Evolutionary conservation across 768 basidiomycete genomes (phyloP).

Genomic region (Leccinellum luteum): DNA sequence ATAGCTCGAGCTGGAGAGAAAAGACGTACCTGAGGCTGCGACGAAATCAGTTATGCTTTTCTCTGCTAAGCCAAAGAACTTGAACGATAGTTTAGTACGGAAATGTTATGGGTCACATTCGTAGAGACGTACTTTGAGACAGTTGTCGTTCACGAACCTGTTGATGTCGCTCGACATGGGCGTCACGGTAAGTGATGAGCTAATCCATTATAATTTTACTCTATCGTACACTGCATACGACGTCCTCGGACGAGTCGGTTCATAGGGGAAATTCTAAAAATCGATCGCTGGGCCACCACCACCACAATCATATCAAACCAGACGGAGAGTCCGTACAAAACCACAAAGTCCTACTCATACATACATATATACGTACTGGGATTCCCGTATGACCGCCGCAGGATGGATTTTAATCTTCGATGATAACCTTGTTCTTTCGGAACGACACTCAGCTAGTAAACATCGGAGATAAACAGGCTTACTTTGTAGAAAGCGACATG

Average conservation of each 20-base stretch:
- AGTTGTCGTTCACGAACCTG: constrained; percentile 77
- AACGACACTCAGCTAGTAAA: not conserved
- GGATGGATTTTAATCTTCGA: constrained; percentile 12
- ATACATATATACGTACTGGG: not conserved
- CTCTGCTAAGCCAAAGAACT: constrained; percentile 87
- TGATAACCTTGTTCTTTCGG: constrained; percentile 20
- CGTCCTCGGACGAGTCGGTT: not conserved
- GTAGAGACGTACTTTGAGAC: constrained; percentile 61
- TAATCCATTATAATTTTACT: too few species aligned
- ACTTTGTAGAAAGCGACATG: constrained; percentile 83
- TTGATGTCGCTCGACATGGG: constrained; percentile 63
- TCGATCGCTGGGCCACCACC: not conserved
- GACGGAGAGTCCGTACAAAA: not conserved
- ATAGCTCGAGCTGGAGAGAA: not conserved
- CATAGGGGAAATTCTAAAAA: not conserved
- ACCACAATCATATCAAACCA: not conserved
- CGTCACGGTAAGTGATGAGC: not conserved
- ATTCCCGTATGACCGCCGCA: not conserved
- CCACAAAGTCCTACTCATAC: not conserved
- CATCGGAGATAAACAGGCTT: not conserved
- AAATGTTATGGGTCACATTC: not conserved
- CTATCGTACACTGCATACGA: too few species aligned
- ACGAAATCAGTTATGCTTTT: constrained; percentile 84
- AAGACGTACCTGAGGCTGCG: constrained; percentile 68
- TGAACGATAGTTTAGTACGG: not conserved